Base-by-base conservation (phyloP, 495 filamentous ascomycete genomes). In the Coniosporium apollinis region DNA sequence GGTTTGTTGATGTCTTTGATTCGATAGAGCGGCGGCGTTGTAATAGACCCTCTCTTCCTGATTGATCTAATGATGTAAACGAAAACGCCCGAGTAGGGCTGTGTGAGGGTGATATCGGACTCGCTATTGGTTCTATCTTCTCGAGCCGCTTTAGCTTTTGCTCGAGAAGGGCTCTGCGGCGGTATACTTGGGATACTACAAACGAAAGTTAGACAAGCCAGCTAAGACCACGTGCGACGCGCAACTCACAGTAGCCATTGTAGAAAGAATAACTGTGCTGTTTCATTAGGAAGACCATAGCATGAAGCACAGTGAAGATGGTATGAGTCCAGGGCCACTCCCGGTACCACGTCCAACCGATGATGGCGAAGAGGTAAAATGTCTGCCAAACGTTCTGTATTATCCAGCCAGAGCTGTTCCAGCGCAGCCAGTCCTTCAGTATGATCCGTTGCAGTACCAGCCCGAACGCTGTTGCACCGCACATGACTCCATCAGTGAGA, bases 271-370 rank as follows among this genome's bases (percentile, higher is more conserved):
- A 82, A 33, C 70, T 77, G 47, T 83, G 79, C 48, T 77, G 74
- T 54, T 84, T 84, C 79, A 84, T 83, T 30, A 82, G 41, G 65
- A 82, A 73, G 1, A 74, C 69, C 38, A 81, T 45, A 11, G 65
- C 68, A 45, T 84, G 79, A 30, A 84, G 57, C 3, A 80, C 72
- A 20, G 79, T 75, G 51, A 78, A 83, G 18, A 82, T 65, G 16
- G 65, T 67, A 47, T 69, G 77, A 19, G 80, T 77, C 79, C 79
- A 84, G 14, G 75, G 72, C 79, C 79, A 84, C 29, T 79, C 70
- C 3, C 74, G 59, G 46, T 70, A 61, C 34, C 72, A 59, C 0
- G 75, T 70, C 54, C 74, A 70, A 28, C 65, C 62, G 22, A 82
- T 55, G 8, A 70, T 64, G 5, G 55, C 56, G 10, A 50, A 64